Evolutionary conservation across 2,329 filamentous ascomycete species (phyloP).

Genomic region (Celoporthe dispersa): DNA sequence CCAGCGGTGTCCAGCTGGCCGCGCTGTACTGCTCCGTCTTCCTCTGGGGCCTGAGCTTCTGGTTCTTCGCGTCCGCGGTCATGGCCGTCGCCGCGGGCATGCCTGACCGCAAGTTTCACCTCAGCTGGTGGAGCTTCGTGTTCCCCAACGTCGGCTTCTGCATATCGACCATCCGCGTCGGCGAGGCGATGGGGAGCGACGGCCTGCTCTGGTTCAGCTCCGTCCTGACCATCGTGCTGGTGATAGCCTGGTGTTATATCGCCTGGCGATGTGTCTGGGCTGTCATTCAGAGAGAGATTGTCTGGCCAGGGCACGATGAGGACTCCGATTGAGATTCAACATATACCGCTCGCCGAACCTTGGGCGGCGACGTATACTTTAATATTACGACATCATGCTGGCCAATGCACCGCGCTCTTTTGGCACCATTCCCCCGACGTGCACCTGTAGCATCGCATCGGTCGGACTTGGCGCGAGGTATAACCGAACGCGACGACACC

Average conservation of each 20-base stretch:
- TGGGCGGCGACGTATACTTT: not conserved
- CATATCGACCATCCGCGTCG: conserved; percentile 62
- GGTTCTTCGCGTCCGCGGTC: conserved; percentile 59
- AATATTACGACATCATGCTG: not conserved
- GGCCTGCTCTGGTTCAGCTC: conserved; percentile 58
- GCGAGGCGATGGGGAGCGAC: conserved; percentile 54
- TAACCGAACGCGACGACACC: not conserved
- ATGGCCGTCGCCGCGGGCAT: conserved; percentile 48
- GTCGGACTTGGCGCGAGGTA: not conserved
- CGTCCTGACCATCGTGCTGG: conserved; percentile 59
- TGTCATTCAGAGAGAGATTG: conserved; percentile 54
- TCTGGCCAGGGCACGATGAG: conserved; percentile 65
- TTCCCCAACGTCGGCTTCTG: conserved; percentile 70
- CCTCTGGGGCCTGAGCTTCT: conserved; percentile 66
- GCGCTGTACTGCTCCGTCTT: conserved; percentile 55
- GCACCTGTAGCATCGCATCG: not conserved
- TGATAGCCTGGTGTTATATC: conserved; percentile 60
- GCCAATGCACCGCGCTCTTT: not conserved
- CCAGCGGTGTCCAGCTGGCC: conserved; percentile 32
- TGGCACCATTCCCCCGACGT: not conserved
- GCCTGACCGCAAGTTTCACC: conserved; percentile 42
- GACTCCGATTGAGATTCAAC: conserved; percentile 41
- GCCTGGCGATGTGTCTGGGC: conserved; percentile 54
- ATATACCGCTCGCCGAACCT: not conserved
- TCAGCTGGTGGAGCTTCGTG: conserved; percentile 67